Evolutionary conservation across 306 rosid genomes (phyloP).

Genomic region (Potentilla sterilis): DNA sequence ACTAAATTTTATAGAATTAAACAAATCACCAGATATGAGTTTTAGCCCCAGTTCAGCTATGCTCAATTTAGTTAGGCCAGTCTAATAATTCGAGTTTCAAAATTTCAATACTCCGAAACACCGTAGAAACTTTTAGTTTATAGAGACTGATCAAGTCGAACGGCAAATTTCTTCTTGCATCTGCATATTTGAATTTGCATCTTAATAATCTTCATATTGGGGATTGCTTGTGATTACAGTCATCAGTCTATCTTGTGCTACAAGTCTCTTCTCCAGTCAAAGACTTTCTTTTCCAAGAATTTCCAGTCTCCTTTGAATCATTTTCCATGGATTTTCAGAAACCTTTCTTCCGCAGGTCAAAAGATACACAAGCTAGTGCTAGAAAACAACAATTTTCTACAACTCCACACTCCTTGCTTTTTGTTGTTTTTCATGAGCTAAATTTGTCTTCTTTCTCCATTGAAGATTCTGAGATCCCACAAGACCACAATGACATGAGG

Average conservation of each 20-base stretch:
- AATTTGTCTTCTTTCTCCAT: neutral
- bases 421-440: slow-evolving; percentile 2
- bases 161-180: neutral
- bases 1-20: neutral
- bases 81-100: neutral
- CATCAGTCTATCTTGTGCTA: neutral
- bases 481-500: neutral
- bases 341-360: neutral
- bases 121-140: no score
- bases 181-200: neutral
- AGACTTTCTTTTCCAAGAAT: slow-evolving; percentile 4
- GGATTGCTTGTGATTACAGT: neutral
- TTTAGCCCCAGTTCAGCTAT: neutral
- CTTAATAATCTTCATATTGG: neutral
- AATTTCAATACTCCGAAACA: neutral
- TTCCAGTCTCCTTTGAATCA: neutral
- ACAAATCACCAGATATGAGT: neutral
- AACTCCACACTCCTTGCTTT: neutral
- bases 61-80: neutral
- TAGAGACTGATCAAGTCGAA: neutral
- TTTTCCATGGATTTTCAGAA: neutral
- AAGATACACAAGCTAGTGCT: neutral
- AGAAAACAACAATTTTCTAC: slow-evolving; percentile 1
- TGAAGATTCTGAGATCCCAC: neutral
- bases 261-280: neutral